These are phyloP conservation scores for Trichoderma afroharzianum DNA, from an alignment of 2,329 filamentous ascomycete genomes.

Conservation along the genomic window DNA sequence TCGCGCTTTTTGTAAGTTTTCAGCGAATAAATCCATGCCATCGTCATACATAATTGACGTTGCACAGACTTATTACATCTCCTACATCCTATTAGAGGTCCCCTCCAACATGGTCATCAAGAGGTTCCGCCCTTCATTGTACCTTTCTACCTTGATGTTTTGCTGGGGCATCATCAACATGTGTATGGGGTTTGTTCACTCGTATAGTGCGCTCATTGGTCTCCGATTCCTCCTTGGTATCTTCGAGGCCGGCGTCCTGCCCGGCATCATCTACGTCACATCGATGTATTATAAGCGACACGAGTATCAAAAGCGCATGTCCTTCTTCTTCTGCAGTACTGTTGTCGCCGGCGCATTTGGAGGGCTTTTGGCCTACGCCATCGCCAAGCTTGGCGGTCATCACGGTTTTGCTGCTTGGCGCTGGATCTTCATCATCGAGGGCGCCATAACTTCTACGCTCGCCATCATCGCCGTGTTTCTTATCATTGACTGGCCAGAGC, in stretches of 20 bases:
- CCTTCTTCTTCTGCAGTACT: constrained; percentile 56
- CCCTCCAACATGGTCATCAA: constrained; percentile 57
- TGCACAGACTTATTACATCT: constrained; percentile 29
- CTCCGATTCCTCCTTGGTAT: constrained; percentile 46
- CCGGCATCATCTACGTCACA: constrained; percentile 58
- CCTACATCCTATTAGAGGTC: constrained; percentile 50
- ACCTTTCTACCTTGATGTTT: constrained; percentile 52
- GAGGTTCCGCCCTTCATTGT: constrained; percentile 47
- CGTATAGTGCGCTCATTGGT: constrained; percentile 47
- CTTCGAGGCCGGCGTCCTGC: constrained; percentile 57
- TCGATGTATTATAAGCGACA: constrained; percentile 54
- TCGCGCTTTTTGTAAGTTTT: constrained; percentile 35
- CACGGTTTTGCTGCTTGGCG: constrained; percentile 55
- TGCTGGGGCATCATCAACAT: constrained; percentile 47
- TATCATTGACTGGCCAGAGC: constrained; percentile 25
- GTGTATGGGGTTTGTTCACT: constrained; percentile 50
- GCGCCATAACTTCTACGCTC: constrained; percentile 40
- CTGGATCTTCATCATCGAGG: constrained; percentile 77
- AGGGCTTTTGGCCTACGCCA: constrained; percentile 56
- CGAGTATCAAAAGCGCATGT: constrained; percentile 60
- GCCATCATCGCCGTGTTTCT: constrained; percentile 32
- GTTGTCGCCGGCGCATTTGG: constrained; percentile 61
- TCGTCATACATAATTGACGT: neutral
- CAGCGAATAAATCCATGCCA: neutral
- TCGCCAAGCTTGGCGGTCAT: constrained; percentile 56